These are phyloP conservation scores for Chamaecyparis obtusa DNA, from an alignment of 75 land plant species.

Conservation along the genomic window DNA sequence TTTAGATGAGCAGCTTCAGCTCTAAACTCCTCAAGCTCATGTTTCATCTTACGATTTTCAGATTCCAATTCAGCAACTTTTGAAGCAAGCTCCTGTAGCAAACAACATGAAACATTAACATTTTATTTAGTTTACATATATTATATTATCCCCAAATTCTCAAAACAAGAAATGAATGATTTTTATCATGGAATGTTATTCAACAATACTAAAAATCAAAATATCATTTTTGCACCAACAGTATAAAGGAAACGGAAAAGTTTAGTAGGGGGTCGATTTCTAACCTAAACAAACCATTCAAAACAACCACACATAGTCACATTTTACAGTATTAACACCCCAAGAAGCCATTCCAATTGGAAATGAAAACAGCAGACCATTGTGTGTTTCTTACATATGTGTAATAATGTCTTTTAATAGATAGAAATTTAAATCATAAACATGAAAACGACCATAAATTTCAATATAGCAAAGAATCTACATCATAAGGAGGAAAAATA, in stretches of 20 bases:
- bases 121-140: neutral
- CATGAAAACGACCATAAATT: neutral
- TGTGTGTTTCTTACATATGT: neutral
- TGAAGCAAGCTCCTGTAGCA: conserved; percentile 65
- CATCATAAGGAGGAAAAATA: neutral
- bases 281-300: neutral
- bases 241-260: neutral
- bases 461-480: neutral
- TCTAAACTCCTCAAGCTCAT: conserved; percentile 92
- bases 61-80: conserved; percentile 80
- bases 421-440: neutral
- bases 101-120: neutral
- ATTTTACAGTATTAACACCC: neutral
- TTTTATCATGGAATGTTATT: neutral
- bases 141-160: neutral
- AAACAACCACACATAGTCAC: neutral
- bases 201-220: neutral
- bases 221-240: neutral
- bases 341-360: neutral
- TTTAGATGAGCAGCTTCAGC: conserved; percentile 91
- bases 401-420: neutral
- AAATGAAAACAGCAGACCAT: neutral
- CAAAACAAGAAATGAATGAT: neutral
- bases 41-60: conserved; percentile 96
- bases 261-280: neutral